Evolutionary conservation across 108 stramenopile species (phyloP), one percentile per base, ranked within the genome.

Genomic region (Conticribra weissflogii): DNA sequence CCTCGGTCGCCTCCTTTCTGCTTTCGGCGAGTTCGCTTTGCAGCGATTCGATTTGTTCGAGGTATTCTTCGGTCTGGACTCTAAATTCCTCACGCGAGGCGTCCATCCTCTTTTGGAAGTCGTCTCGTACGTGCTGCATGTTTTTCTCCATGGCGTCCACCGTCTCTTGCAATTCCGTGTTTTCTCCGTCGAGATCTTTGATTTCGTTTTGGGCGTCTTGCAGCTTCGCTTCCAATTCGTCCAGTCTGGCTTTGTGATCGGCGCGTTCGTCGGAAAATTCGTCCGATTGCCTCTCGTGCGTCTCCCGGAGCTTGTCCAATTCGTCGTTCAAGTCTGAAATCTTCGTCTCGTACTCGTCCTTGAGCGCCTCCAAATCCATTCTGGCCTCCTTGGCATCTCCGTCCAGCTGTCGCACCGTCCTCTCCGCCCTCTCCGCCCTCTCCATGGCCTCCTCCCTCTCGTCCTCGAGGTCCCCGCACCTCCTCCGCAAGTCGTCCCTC

Each of bases 121-220:
- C 77, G 0, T 57, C 65, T n/a, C 70, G 49, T 24, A 78, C 77
- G 1, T 62, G 70, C 2, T 53, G 24, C 77, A 78, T 78, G 48
- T 78, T 78, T 59, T 78, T 78, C 28, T 78, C 70, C 77, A 78
- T 78, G 19, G 59, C 70, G 47, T 78, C 77, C 45, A 78, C 34
- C 18, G 69, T 71, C 59, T 78, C 77, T 66, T 71, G 69, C 63
- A 78, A 60, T 47, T 78, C 77, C 12, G 65, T 51, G 18, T 41
- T 59, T 8, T 78, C 77, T 16, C 45, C 77, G 56, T 78, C 77
- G 31, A 78, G 46, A 24, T 32, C 46, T 29, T 78, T 70, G 15
- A 71, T 32, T 12, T 78, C 59, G 30, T 62, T 71, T 34, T 71
- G 66, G 17, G 65, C 59, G 27, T 71, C 65, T 16, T 71, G 59